Evolutionary conservation across 2,329 filamentous ascomycete genomes (phyloP), one percentile per base, ranked within the genome.

Genomic region (Xylariaceae sp.): DNA sequence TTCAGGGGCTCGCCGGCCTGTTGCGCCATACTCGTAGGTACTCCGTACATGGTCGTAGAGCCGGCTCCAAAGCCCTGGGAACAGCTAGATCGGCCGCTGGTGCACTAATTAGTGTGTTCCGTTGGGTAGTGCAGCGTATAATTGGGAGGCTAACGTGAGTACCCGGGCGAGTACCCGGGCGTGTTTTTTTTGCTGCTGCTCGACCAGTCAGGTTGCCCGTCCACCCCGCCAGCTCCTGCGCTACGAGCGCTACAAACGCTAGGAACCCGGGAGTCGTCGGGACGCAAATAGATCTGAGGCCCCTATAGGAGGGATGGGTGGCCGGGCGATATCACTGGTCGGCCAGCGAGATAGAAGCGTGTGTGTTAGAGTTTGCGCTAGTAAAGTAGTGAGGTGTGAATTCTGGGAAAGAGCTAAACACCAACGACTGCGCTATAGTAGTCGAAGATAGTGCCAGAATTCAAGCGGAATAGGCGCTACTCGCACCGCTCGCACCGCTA

Each of bases 31-130:
- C 9, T 44, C 23, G 23, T 23, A 30, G 23, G 23, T 30, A 30
- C 23, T 30, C 30, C 44, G 51, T 39, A 49, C 23, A 34, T 51
- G 4, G 13, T 56, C 37, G 60, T 57, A 50, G 37, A 54, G 54
- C 56, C 55, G 47, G 56, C 11, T 42, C 37, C 37, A 42, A 42
- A 42, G 9, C 37, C 37, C 8, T 42, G 37, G 37, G 37, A 42
- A 42, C 8, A 42, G 37, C 37, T 42, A 42, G 37, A 42, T 42
- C 37, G 11, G 37, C 37, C 37, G 37, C 37, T 42, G 37, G 37
- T 42, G 8, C 23, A 30, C 23, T 30, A 30, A 30, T 30, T 30
- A 30, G 23, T 30, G 23, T 30, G 23, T 30, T 30, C 23, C 23
- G 23, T 30, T 30, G 23, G 23, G 23, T 30, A 30, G 23, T 5